Percentiles rank a stretch among this genome's conserved stretches.
Evolutionary conservation across 140 eudicot species (phyloP).

Genomic region (Senecio squalidus): DNA sequence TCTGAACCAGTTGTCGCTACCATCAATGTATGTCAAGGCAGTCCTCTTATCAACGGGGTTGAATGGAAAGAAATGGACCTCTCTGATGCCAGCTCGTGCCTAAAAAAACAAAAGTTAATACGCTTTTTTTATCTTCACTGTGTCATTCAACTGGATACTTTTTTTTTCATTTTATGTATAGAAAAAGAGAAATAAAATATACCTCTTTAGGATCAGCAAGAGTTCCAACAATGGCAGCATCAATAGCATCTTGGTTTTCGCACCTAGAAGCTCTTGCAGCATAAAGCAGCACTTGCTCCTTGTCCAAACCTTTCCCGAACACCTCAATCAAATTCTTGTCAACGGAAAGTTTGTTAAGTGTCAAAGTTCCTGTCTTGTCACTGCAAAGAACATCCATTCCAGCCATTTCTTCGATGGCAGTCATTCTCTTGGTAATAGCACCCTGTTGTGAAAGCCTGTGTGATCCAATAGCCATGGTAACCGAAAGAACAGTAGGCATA

Average conservation of each 20-base stretch:
- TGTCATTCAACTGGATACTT: not conserved
- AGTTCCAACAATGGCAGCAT: conserved; percentile 84
- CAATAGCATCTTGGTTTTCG: conserved; percentile 94
- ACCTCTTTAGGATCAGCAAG: conserved; percentile 98
- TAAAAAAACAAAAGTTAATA: conserved; percentile 11
- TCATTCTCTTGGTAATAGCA: conserved; percentile 95
- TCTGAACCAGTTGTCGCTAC: conserved; percentile 74
- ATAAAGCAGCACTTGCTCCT: conserved; percentile 69
- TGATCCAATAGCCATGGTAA: conserved; percentile 96
- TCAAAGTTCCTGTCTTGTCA: conserved; percentile 89
- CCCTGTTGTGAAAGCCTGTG: conserved; percentile 93
- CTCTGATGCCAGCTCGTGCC: conserved; percentile 90
- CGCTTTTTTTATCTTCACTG: not conserved
- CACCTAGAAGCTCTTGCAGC: conserved; percentile 90
- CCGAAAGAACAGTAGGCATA: conserved; percentile 93
- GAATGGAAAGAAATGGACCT: conserved; percentile 88
- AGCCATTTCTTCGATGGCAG: conserved; percentile 95
- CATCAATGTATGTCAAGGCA: conserved; percentile 83
- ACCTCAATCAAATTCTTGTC: conserved; percentile 83
- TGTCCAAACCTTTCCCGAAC: conserved; percentile 75
- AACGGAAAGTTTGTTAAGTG: conserved; percentile 74
- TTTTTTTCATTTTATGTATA: not conserved
- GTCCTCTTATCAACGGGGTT: conserved; percentile 97
- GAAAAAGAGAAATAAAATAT: not conserved
- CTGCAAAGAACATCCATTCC: conserved; percentile 94